These are phyloP conservation scores for Phytophthora nicotianae DNA, from an alignment of 352 stramenopile genomes.

Conservation along the genomic window DNA sequence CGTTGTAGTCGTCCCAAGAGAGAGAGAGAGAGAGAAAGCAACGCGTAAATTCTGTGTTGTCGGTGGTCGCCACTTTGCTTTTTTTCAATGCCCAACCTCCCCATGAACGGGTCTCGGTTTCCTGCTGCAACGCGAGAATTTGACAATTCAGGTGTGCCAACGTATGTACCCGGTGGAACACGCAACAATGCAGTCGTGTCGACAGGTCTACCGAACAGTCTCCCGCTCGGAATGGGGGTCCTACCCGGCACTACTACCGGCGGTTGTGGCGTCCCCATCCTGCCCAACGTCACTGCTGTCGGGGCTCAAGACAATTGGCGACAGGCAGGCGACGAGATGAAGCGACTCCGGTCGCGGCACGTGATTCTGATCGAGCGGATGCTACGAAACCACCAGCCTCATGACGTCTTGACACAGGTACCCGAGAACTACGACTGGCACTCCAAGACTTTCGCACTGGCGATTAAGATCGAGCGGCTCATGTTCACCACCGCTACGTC, in stretches of 20 bases:
- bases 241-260: not conserved
- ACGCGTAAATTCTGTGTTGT: conserved; percentile 24
- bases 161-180: conserved; percentile 8
- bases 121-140: conserved; percentile 23
- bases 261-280: conserved; percentile 2
- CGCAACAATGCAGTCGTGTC: conserved; percentile 16
- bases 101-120: conserved; percentile 33
- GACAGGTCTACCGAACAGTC: conserved; percentile 3
- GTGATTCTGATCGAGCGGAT: conserved; percentile 63
- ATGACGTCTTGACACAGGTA: conserved; percentile 65
- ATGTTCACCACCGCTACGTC: conserved; percentile 68
- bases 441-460: conserved; percentile 60
- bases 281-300: conserved; percentile 1
- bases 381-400: conserved; percentile 55
- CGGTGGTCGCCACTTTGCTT: conserved; percentile 24
- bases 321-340: conserved; percentile 35
- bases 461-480: conserved; percentile 69
- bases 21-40: too few relatives aligned
- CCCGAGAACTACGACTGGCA: conserved; percentile 67
- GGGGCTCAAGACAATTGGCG: conserved; percentile 30
- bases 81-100: conserved; percentile 25
- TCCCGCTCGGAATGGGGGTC: conserved; percentile 1
- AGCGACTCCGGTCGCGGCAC: conserved; percentile 46
- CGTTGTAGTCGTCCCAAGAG: conserved; percentile 35
- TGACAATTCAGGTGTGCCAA: conserved; percentile 16